Evolutionary conservation across 192 early-diverging fungal species (phyloP).

Genomic region (Entrophospora sp.): DNA sequence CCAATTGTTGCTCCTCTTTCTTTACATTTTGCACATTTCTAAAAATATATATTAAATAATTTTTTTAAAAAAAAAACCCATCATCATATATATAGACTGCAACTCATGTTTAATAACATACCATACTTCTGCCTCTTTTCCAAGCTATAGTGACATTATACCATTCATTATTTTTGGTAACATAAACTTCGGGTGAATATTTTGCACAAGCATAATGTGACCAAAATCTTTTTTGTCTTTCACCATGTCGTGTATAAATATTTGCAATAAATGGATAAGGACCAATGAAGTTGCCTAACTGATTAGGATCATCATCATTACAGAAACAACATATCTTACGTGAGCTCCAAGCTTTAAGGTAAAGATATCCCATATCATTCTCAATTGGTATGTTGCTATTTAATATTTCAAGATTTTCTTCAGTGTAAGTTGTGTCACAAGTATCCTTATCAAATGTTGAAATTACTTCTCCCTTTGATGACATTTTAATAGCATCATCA

Average conservation of each 20-base stretch:
- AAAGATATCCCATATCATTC: slow-evolving; percentile 37
- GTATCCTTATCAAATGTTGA: slow-evolving; percentile 50
- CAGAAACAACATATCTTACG: slow-evolving; percentile 61
- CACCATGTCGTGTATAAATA: slow-evolving; percentile 42
- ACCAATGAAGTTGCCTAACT: slow-evolving; percentile 47
- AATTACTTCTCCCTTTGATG: slow-evolving; percentile 50
- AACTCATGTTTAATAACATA: too few relatives aligned
- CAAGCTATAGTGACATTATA: slow-evolving; percentile 78
- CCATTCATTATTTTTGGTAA: slow-evolving; percentile 59
- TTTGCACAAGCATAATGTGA: slow-evolving; percentile 76
- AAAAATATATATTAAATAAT: neutral
- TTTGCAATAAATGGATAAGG: slow-evolving; percentile 53
- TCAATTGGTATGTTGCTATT: slow-evolving; percentile 30
- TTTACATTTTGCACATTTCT: slow-evolving; percentile 64
- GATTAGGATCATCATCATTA: slow-evolving; percentile 47
- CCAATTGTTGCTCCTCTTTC: slow-evolving; percentile 79
- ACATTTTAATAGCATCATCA: slow-evolving; percentile 39
- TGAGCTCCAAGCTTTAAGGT: slow-evolving; percentile 39
- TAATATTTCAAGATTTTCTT: slow-evolving; percentile 19
- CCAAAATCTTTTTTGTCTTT: slow-evolving; percentile 61
- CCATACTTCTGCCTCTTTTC: slow-evolving; percentile 60
- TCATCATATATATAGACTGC: too few relatives aligned
- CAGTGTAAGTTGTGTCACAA: slow-evolving; percentile 36
- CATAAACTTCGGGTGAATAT: slow-evolving; percentile 78
- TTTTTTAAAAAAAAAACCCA: neutral